A percentile compares a stretch with the other conserved stretches of the same genome.
phyloP scores from a whole-genome alignment of 805 yeast genomes.

The Candida gorgasii region DNA sequence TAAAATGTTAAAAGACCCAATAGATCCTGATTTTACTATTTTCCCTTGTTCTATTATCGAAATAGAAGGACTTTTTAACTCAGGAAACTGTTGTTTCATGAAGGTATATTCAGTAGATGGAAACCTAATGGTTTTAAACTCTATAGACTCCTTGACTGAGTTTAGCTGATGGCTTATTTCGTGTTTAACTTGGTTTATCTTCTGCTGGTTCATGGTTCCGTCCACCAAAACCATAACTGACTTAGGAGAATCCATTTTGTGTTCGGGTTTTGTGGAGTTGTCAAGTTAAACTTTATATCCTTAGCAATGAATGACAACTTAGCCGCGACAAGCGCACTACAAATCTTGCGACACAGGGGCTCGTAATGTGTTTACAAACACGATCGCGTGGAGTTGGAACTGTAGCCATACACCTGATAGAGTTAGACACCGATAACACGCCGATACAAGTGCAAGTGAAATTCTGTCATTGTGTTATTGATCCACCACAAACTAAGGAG shows the following conservation, averaged over 20 bases:
- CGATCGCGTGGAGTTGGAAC: not conserved
- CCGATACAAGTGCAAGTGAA: too few relatives aligned
- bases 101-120: not conserved
- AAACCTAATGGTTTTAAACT: not conserved
- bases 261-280: not conserved
- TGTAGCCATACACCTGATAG: not conserved
- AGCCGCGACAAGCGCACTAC: not conserved
- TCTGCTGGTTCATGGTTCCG: too few relatives aligned
- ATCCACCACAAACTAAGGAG: not conserved
- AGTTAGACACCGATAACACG: too few relatives aligned
- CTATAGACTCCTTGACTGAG: not conserved
- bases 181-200: not conserved
- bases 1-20: not conserved
- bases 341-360: not conserved
- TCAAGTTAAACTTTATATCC: not conserved
- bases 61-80: not conserved
- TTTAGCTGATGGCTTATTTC: not conserved
- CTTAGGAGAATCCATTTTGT: too few relatives aligned
- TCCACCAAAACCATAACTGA: too few relatives aligned
- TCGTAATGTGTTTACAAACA: not conserved
- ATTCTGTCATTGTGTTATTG: too few relatives aligned
- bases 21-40: not conserved
- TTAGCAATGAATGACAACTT: conserved; percentile 5
- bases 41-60: not conserved
- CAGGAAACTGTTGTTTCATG: not conserved